phyloP scores from a whole-genome alignment of 2,329 filamentous ascomycete genomes.

The Stemphylium vesicarium region DNA sequence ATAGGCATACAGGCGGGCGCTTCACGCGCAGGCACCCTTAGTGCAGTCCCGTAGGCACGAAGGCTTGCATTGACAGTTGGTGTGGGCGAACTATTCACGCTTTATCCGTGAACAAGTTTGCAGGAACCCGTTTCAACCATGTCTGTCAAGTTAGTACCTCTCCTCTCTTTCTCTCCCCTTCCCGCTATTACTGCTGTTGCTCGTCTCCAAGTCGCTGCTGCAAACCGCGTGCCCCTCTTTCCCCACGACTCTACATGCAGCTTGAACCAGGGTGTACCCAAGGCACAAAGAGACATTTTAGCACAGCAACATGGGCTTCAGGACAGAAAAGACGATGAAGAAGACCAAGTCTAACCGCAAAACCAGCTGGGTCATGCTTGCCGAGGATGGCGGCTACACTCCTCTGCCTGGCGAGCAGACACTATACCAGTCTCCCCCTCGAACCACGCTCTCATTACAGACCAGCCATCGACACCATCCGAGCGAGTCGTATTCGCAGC shows the following conservation, averaged over 20 bases:
- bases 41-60: slow-evolving; percentile 13
- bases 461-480: slow-evolving; percentile 71
- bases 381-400: slow-evolving; percentile 74
- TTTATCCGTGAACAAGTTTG: slow-evolving; percentile 29
- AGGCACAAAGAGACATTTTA: neutral
- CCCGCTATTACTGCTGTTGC: neutral
- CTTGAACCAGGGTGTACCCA: slow-evolving; percentile 4
- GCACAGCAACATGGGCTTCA: slow-evolving; percentile 10
- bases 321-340: slow-evolving; percentile 21
- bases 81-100: slow-evolving; percentile 28
- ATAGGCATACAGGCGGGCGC: slow-evolving; percentile 22
- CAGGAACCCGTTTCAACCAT: slow-evolving; percentile 32
- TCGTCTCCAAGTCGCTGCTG: neutral
- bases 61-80: slow-evolving; percentile 29
- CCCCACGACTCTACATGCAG: slow-evolving; percentile 12
- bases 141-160: slow-evolving; percentile 50
- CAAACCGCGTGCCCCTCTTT: slow-evolving; percentile 12
- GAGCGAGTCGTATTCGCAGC: slow-evolving; percentile 69
- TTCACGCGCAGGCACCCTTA: slow-evolving; percentile 23
- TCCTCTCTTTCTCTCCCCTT: slow-evolving; percentile 10
- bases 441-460: slow-evolving; percentile 77
- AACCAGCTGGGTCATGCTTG: slow-evolving; percentile 89
- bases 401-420: slow-evolving; percentile 84
- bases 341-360: slow-evolving; percentile 44
- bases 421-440: slow-evolving; percentile 78